Conservation (phyloP, 768 basidiomycete genomes). For the Boletus sp. region DNA sequence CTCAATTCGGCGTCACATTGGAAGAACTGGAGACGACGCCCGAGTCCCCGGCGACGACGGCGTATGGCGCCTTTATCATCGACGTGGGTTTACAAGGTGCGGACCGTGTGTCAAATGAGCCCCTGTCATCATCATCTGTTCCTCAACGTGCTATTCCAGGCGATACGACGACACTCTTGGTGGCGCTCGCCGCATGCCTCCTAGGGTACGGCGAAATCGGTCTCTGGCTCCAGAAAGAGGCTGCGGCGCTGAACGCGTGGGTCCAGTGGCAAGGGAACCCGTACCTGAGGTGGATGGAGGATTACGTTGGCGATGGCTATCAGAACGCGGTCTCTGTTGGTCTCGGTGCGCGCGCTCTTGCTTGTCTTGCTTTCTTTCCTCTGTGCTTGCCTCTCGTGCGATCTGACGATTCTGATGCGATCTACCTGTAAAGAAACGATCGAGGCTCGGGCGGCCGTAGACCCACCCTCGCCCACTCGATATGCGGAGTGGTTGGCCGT, state of each 20-base stretch:
- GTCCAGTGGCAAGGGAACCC: constrained; percentile 65
- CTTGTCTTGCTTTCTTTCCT: background rate
- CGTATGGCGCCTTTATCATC: constrained; percentile 85
- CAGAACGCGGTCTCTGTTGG: constrained; percentile 72
- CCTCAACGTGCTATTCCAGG: constrained; percentile 38
- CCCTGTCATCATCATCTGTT: background rate
- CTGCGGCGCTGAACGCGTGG: constrained; percentile 43
- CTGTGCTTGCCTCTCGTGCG: background rate
- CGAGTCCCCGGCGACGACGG: constrained; percentile 72
- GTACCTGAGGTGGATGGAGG: constrained; percentile 75
- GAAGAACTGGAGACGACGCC: constrained; percentile 59
- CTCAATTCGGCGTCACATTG: constrained; percentile 61
- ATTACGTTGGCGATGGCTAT: constrained; percentile 71
- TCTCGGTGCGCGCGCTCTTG: constrained; percentile 53
- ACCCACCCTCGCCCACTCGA: constrained; percentile 60
- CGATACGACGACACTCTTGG: constrained; percentile 67
- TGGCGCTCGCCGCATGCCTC: constrained; percentile 83
- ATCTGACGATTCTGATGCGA: background rate
- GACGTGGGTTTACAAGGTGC: constrained; percentile 62
- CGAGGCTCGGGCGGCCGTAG: constrained; percentile 58
- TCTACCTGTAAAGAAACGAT: constrained; percentile 55
- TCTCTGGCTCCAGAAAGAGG: constrained; percentile 70
- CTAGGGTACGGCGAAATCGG: constrained; percentile 94
- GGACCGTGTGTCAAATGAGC: background rate
- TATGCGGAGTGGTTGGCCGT: constrained; percentile 66